These are phyloP conservation scores for Blastobotrys apis DNA, from an alignment of 1,139 yeast genomes.

Conservation along the genomic window DNA sequence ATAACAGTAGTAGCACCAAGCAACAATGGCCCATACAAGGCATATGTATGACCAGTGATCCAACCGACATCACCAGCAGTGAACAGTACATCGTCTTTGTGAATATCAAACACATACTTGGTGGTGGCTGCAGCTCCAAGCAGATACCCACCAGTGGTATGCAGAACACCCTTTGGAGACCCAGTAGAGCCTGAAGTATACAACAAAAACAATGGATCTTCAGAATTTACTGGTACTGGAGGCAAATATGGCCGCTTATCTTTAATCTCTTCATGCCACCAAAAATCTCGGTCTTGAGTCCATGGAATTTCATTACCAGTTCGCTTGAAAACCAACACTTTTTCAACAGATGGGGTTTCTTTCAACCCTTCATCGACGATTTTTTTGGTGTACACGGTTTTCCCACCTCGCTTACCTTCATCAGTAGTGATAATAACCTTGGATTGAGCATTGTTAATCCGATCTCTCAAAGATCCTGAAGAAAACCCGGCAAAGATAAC, in stretches of 20 bases:
- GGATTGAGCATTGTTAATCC: conserved; percentile 84
- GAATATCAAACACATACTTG: conserved; percentile 88
- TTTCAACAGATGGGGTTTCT: conserved; percentile 72
- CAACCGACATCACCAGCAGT: conserved; percentile 99
- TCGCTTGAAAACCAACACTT: conserved; percentile 82
- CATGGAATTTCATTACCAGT: conserved; percentile 70
- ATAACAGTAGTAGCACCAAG: conserved; percentile 89
- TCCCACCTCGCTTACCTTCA: conserved; percentile 96
- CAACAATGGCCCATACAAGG: conserved; percentile 85
- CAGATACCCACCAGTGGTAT: conserved; percentile 89
- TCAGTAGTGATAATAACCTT: conserved; percentile 91
- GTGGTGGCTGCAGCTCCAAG: conserved; percentile 94
- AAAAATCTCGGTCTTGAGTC: conserved; percentile 80
- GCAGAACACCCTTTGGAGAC: conserved; percentile 97
- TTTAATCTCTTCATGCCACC: conserved; percentile 86
- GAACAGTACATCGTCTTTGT: conserved; percentile 80
- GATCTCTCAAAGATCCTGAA: conserved; percentile 86
- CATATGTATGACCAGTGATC: conserved; percentile 98
- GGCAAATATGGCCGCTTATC: conserved; percentile 83
- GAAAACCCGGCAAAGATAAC: conserved; percentile 97
- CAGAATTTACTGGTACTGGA: conserved; percentile 82
- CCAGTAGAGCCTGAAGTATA: conserved; percentile 98
- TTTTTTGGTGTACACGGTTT: conserved; percentile 82
- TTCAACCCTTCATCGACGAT: conserved; percentile 90
- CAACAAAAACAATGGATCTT: conserved; percentile 88